A percentile compares a stretch with the other conserved stretches of the same genome.
phyloP scores from a whole-genome alignment of 257 asterid genomes.

The Fraxinus cuspidata region DNA sequence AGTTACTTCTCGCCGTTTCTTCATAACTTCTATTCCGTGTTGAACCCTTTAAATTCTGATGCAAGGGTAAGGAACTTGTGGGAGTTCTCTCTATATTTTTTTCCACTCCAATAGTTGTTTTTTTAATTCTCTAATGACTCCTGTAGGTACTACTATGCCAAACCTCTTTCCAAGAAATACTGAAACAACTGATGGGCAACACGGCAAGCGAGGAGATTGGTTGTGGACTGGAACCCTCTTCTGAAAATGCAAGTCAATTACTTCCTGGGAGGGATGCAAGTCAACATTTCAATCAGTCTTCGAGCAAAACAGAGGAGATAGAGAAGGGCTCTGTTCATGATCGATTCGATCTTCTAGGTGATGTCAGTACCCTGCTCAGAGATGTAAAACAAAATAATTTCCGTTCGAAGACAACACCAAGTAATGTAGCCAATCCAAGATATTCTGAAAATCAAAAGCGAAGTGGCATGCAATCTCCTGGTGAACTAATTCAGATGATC shows the following conservation, averaged over 20 bases:
- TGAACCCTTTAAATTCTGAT: slow-evolving; percentile 89
- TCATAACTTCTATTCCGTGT: slow-evolving; percentile 81
- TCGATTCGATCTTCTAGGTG: slow-evolving; percentile 73
- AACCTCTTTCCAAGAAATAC: slow-evolving; percentile 86
- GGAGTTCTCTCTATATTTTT: slow-evolving; percentile 14
- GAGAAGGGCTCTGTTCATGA: slow-evolving; percentile 58
- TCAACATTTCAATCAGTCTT: slow-evolving; percentile 34
- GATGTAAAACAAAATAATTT: slow-evolving; percentile 63
- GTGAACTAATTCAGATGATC: slow-evolving; percentile 72
- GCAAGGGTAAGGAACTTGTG: slow-evolving; percentile 71
- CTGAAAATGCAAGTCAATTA: slow-evolving; percentile 35
- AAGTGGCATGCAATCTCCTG: slow-evolving; percentile 61
- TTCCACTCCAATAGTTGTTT: slow-evolving; percentile 5
- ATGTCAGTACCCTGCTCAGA: slow-evolving; percentile 65
- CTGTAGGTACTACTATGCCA: slow-evolving; percentile 93
- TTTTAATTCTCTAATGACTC: slow-evolving; percentile 19
- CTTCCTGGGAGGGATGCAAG: slow-evolving; percentile 34
- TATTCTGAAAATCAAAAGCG: slow-evolving; percentile 50
- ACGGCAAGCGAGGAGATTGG: slow-evolving; percentile 38
- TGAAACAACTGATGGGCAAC: slow-evolving; percentile 81
- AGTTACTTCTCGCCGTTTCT: slow-evolving; percentile 92
- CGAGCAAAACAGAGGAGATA: slow-evolving; percentile 42
- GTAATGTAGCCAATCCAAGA: slow-evolving; percentile 42
- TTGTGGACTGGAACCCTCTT: slow-evolving; percentile 34
- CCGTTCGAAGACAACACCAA: slow-evolving; percentile 46